Evolutionary conservation across 2,329 filamentous ascomycete species (phyloP).

Genomic region (Apiospora pterosperma): DNA sequence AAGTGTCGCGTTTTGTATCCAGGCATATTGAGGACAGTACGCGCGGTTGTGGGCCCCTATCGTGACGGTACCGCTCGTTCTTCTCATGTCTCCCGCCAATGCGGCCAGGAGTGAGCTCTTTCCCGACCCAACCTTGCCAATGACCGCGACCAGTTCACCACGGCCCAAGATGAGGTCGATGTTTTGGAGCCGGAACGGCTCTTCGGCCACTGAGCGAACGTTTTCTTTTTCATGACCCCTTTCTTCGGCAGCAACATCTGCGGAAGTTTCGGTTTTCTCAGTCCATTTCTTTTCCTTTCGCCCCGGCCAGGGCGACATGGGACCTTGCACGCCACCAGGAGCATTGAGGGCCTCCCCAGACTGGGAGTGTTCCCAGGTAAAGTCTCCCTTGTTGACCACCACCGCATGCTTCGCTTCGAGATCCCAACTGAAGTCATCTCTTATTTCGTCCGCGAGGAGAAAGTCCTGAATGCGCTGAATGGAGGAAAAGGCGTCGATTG

Average conservation of each 20-base stretch:
- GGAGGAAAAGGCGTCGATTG: conserved; percentile 81
- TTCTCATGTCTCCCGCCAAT: conserved; percentile 86
- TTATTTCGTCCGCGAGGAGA: conserved; percentile 74
- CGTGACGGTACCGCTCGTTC: conserved; percentile 21
- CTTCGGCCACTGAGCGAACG: too few relatives aligned
- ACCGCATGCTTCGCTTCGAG: conserved; percentile 61
- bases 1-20: conserved; percentile 90
- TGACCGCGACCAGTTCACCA: conserved; percentile 75
- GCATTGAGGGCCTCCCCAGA: conserved; percentile 42
- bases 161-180: conserved; percentile 63
- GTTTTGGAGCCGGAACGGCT: conserved; percentile 66
- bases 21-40: conserved; percentile 93
- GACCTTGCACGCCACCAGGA: conserved; percentile 28
- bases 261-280: conserved; percentile 23
- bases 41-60: conserved; percentile 59
- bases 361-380: conserved; percentile 74
- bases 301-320: conserved; percentile 34
- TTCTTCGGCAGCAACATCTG: conserved; percentile 45
- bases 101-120: conserved; percentile 85
- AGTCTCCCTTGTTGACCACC: conserved; percentile 65
- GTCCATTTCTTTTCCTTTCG: conserved; percentile 45
- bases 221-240: too few relatives aligned
- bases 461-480: conserved; percentile 82
- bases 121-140: conserved; percentile 77
- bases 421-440: conserved; percentile 59